A percentile compares a stretch with the other conserved stretches of the same genome.
These are phyloP conservation scores for Cucurbita maxima DNA, from an alignment of 306 rosid genomes.

Conservation along the genomic window DNA sequence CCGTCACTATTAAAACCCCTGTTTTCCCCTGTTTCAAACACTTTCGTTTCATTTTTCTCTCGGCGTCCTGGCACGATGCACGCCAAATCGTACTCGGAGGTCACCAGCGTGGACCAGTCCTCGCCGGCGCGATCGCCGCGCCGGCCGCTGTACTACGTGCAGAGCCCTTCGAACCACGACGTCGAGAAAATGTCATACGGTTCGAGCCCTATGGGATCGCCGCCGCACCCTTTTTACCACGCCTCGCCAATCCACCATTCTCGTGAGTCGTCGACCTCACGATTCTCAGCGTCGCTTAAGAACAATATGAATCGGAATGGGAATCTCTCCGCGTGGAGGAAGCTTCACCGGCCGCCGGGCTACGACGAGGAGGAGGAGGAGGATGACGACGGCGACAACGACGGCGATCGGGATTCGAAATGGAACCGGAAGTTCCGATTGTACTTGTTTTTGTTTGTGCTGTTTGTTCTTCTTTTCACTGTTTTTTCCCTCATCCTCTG, in stretches of 20 bases:
- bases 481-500: constrained; percentile 61
- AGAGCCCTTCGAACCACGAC: constrained; percentile 85
- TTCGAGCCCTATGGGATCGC: constrained; percentile 65
- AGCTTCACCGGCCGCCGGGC: constrained; percentile 18
- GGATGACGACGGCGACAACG: constrained; percentile 1
- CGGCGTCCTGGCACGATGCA: constrained; percentile 24
- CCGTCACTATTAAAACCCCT: background rate
- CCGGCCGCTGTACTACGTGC: constrained; percentile 76
- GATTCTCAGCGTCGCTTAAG: constrained; percentile 75
- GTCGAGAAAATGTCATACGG: constrained; percentile 93
- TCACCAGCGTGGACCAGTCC: constrained; percentile 58
- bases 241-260: constrained; percentile 92
- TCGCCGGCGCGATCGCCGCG: constrained; percentile 66
- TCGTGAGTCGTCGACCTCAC: constrained; percentile 85
- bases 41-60: background rate
- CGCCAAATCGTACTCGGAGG: constrained; percentile 76
- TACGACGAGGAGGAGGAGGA: constrained; percentile 16
- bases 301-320: constrained; percentile 27
- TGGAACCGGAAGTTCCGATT: constrained; percentile 26
- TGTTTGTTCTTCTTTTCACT: constrained; percentile 41
- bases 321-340: constrained; percentile 38
- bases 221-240: constrained; percentile 49
- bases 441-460: constrained; percentile 34
- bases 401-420: constrained; percentile 1
- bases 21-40: background rate